A percentile compares a stretch with the other conserved stretches of the same genome.
Evolutionary conservation across 129 eudicot species (phyloP).

Genomic region (Sambucus nigra): DNA sequence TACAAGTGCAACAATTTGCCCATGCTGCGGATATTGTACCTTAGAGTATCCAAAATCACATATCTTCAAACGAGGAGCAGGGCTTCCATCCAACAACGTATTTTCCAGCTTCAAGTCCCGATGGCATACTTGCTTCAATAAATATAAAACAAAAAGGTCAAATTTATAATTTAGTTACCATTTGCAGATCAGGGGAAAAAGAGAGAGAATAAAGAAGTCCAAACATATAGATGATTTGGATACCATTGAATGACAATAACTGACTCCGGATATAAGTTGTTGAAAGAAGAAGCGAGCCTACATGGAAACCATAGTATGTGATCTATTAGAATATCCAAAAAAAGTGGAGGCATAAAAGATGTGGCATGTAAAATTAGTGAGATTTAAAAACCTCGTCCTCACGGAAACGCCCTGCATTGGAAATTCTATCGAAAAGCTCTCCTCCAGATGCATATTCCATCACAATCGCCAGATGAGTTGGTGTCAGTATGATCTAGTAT

Average conservation of each 20-base stretch:
- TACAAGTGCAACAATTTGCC: not conserved
- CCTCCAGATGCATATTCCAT: conserved; percentile 76
- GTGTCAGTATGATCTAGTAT: conserved; percentile 46
- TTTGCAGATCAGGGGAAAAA: not conserved
- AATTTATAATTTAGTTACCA: not conserved
- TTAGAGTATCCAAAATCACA: conserved; percentile 83
- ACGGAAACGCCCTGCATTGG: conserved; percentile 47
- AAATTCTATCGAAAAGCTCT: conserved; percentile 54
- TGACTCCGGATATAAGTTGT: conserved; percentile 72
- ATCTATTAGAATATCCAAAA: not conserved
- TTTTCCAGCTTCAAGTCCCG: conserved; percentile 74
- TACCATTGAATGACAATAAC: conserved; percentile 74
- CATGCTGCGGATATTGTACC: conserved; percentile 22
- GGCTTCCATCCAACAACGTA: conserved; percentile 73
- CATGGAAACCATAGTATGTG: conserved; percentile 8
- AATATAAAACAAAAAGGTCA: conserved; percentile 9
- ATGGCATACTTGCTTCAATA: conserved; percentile 73
- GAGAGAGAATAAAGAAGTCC: not conserved
- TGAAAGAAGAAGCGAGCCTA: conserved; percentile 62
- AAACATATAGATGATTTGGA: not conserved
- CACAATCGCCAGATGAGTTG: conserved; percentile 58
- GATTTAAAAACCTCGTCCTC: conserved; percentile 46
- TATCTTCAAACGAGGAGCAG: conserved; percentile 68
- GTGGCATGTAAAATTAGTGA: not conserved
- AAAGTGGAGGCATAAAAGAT: not conserved